Evolutionary conservation across 352 stramenopile species (phyloP), one percentile per base, ranked within the genome.

Genomic region (Globisporangium apiculatum): DNA sequence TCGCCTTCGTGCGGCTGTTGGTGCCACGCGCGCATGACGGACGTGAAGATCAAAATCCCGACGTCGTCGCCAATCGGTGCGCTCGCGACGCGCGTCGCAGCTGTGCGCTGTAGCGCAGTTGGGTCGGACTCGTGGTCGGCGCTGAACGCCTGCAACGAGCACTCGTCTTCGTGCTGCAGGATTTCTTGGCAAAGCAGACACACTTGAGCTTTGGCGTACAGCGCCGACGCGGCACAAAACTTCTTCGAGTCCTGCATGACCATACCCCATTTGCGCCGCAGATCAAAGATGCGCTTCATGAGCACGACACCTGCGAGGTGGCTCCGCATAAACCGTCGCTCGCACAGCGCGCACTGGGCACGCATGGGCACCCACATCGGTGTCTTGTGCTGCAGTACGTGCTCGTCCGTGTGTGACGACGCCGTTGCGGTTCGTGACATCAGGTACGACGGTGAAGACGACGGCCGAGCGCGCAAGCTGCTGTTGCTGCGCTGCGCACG

Each of bases 271-370:
- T 79, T 74, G 31, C 60, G 62, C 12, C 74, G 67, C 14, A 79
- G 58, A 10, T 81, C 67, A 41, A 69, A 76, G 15, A 83, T 68
- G 8, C 71, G 69, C 65, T 83, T 83, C 72, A 79, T 83, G 7
- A 83, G 60, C 0, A 76, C 69, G 18, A 69, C 69, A 0, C 71
- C 69, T 9, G 70, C 55, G 17, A 83, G 63, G 55, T 71, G 75
- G 12, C 50, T 61, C 10, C 69, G 71, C 57, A 73, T 69, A 48
- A 73, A 75, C n/a, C 74, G 69, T n/a, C 64, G 65, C 50, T 81
- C 71, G 38, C 74, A 83, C 14, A 83, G 52, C 5, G 69, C 72
- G 49, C 74, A 83, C 47, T 64, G 36, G 7, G 58, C 60, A 42
- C 72, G 62, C 11, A 57, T 73, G 0, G 64, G 69, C 8, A 56